These are phyloP conservation scores for Ascoidea tarda DNA, from an alignment of 805 yeast species.

Conservation along the genomic window DNA sequence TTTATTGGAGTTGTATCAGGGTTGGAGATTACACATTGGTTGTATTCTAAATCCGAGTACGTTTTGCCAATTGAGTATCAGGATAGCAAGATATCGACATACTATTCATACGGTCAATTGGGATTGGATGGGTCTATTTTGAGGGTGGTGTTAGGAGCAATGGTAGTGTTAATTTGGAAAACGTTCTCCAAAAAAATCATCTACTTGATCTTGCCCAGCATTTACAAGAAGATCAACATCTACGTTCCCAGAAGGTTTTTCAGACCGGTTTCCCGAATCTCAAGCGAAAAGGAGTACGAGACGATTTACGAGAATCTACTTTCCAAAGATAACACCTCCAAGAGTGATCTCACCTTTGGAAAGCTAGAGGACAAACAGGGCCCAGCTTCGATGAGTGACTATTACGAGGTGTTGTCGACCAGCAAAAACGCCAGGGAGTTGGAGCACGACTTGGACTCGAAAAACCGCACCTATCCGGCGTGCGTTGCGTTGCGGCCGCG, in stretches of 20 bases:
- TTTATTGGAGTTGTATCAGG: constrained; percentile 83
- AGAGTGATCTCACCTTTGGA: background rate
- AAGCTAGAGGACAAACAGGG: constrained; percentile 5
- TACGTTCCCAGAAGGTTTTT: constrained; percentile 24
- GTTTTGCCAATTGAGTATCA: constrained; percentile 10
- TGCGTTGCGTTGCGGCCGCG: constrained; percentile 44
- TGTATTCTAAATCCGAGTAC: constrained; percentile 15
- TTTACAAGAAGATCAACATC: constrained; percentile 30
- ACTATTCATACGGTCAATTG: constrained; percentile 24
- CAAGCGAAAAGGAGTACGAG: constrained; percentile 12
- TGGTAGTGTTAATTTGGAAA: constrained; percentile 60
- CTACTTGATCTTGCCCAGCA: constrained; percentile 40
- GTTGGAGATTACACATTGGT: constrained; percentile 48
- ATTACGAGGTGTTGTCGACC: background rate
- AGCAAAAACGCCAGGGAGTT: constrained; percentile 8
- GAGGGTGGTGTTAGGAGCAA: constrained; percentile 50
- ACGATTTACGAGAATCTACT: constrained; percentile 4
- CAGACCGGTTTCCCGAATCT: constrained; percentile 18
- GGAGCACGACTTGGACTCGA: constrained; percentile 12
- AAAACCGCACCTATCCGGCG: constrained; percentile 10
- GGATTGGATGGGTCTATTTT: constrained; percentile 27
- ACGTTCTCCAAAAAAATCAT: constrained; percentile 53
- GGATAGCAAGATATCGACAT: constrained; percentile 20
- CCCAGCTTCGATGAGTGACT: background rate
- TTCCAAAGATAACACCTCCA: constrained; percentile 3